Base-by-base conservation (phyloP, 2,329 filamentous ascomycete species). In the Penicillium janthinellum region DNA sequence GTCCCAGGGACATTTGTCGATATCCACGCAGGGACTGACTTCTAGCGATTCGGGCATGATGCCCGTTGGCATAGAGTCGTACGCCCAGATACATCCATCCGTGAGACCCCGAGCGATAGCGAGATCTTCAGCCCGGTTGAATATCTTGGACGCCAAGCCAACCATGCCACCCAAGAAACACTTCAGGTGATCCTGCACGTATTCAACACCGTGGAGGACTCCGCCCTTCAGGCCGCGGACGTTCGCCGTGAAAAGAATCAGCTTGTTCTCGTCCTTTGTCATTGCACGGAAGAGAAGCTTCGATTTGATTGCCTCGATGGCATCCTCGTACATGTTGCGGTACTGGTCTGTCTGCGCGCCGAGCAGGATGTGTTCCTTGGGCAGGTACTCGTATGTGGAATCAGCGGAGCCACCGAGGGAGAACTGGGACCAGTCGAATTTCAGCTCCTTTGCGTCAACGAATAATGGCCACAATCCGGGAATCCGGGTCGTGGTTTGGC, bases 391-490 rank as follows among this genome's bases (percentile, higher is more conserved):
- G 61, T 82, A 83, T 0, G 77, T 74, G 2, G 80, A 82, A 65
- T 82, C 80, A 15, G 79, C 78, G 75, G 78, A 77, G 11, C 74
- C 79, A 15, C 79, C 80, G 14, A 82, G 69, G 0, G 73, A 76
- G 57, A 79, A 82, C 35, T 72, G 68, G 10, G 67, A 56, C 54
- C 71, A 67, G n/a, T 63, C 62, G 52, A 75, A 75, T 25, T 58
- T 55, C 50, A 76, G 63, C 22, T 62, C 64, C 39, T 73, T 59
- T 14, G 70, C 87, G 75, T 96, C 90, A 14, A 97, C 79, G 55
- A 81, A 81, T 65, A 90, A 84, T 0, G 93, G 92, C 80, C 94
- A 96, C 67, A 96, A 84, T 1, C 93, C 92, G 1, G 89, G 86
- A 2, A 96, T 78, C 3, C 83, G 79, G 1, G 90, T 92, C 4